Base-by-base conservation (phyloP, 2,329 filamentous ascomycete species). In the Chaetomium sp. region DNA sequence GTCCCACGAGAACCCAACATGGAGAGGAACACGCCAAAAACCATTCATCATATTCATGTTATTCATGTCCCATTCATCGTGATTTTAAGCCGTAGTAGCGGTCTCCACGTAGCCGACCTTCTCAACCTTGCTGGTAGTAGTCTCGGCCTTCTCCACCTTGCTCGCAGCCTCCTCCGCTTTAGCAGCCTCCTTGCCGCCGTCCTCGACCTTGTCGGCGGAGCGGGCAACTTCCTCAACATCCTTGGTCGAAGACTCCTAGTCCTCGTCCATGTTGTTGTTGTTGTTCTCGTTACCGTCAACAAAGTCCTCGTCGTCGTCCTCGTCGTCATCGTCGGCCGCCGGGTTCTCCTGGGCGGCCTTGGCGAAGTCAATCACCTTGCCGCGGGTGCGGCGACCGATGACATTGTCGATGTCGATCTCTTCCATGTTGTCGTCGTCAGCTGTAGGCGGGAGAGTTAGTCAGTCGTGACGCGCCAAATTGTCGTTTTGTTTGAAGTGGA, bases 321-420 rank as follows among this genome's bases (percentile, higher is more conserved):
- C 89, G 35, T 92, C 86, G 11, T 89, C 88, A 5, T 91, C 88
- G 6, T 88, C 85, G n/a, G 84, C 82, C 61, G 79, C 82, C 47
- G 82, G 84, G 65, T 88, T 81, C 72, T 95, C 85, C 73, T 88
- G 80, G 33, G 89, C 90, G 19, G 91, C 91, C 77, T 95, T 91
- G 67, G 88, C 87, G 74, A 89, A 97, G 79, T 97, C 89, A 70
- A 97, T 96, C 68, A 85, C 81, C 73, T 89, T 89, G 69, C 91
- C 91, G 68, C 92, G 92, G 61, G 92, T 97, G 72, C 94, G 92
- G 66, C 86, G 83, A 61, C 86, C 86, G 69, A 97, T 85, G 71
- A 97, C 95, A 80, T 97, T 97, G 71, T 82, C 82, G 55, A 82
- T 77, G 70, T 95, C 89, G 71, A 99, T 96, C 74, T 92, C 91